phyloP scores from a whole-genome alignment of 2,329 filamentous ascomycete species.

The Ophiostoma sp. region DNA sequence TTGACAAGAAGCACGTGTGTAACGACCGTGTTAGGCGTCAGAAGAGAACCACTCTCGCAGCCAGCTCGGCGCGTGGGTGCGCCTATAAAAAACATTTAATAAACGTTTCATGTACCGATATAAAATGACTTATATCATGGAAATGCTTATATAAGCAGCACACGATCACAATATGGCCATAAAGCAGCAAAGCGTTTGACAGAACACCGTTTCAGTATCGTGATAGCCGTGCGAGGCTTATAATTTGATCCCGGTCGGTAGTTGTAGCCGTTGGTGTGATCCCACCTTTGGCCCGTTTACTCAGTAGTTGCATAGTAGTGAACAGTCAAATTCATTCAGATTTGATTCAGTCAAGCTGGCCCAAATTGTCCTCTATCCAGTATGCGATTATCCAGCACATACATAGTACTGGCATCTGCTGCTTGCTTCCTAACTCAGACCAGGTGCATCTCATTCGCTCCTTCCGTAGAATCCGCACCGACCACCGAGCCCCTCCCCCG shows the following conservation, averaged over 20 bases:
- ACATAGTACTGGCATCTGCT: neutral
- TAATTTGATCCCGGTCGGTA: neutral
- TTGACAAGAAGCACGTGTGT: neutral
- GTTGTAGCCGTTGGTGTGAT: neutral
- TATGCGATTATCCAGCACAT: neutral
- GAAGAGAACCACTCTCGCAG: neutral
- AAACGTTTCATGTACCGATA: no score
- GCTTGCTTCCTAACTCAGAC: neutral
- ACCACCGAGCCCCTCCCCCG: conserved; percentile 7
- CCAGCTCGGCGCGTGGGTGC: neutral
- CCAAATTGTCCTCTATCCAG: no score
- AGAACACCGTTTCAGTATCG: neutral
- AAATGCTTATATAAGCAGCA: neutral
- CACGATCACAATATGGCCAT: no score
- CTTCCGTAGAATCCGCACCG: neutral
- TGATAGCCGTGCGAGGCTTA: neutral
- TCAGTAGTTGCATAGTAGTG: no score
- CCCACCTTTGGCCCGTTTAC: no score
- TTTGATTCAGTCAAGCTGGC: no score
- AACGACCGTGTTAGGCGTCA: neutral
- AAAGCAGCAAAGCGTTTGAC: no score
- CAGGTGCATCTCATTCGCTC: neutral
- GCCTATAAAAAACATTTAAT: no score
- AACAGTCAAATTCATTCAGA: no score
- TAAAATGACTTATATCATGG: neutral